Conservation (phyloP, 192 early-diverging fungal genomes). For the Helicostylum pulchrum region DNA sequence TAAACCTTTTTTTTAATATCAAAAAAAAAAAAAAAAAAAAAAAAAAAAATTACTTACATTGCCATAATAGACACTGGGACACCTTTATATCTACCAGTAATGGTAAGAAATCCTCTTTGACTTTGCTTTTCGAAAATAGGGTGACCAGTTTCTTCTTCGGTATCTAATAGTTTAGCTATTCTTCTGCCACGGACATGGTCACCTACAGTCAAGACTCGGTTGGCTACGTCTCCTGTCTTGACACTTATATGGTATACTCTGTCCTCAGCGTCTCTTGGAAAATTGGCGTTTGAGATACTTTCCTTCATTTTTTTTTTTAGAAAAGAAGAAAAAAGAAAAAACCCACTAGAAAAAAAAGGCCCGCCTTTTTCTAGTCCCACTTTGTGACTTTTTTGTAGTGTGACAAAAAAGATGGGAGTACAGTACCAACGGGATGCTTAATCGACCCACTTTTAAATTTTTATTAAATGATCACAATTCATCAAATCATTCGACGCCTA, state of each 20-base stretch:
- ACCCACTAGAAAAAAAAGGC: neutral
- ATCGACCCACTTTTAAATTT: no score
- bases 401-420: no score
- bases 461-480: no score
- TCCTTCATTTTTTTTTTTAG: conserved; percentile 30
- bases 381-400: no score
- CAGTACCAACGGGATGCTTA: no score
- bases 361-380: no score
- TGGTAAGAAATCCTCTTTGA: conserved; percentile 80
- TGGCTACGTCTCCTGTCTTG: conserved; percentile 76
- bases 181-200: conserved; percentile 69
- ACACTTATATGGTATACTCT: conserved; percentile 83
- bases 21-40: no score
- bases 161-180: conserved; percentile 64
- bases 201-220: conserved; percentile 86
- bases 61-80: conserved; percentile 81
- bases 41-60: conserved; percentile 63
- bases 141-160: conserved; percentile 30
- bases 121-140: conserved; percentile 52
- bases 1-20: conserved; percentile 7
- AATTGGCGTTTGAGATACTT: conserved; percentile 65
- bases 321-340: conserved; percentile 13
- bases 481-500: no score
- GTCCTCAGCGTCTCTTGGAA: conserved; percentile 71
- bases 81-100: conserved; percentile 76